Base-by-base conservation (phyloP, 495 filamentous ascomycete genomes). In the Beverwykella pulmonaria region DNA sequence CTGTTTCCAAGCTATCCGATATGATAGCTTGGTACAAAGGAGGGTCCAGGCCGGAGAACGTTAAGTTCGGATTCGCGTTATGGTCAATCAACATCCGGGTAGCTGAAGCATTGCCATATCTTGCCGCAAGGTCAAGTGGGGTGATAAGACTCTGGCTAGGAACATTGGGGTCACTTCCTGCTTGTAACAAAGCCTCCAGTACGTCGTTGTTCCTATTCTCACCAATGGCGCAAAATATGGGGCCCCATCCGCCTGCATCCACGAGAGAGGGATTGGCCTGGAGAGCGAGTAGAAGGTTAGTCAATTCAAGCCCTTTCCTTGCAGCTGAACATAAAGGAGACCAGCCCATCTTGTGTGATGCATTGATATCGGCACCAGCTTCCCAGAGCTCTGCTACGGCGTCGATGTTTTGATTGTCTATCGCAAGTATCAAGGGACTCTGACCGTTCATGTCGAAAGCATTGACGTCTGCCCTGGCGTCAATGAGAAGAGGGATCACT, bases 301-400 rank as follows among this genome's bases (percentile, higher is more conserved):
- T 30, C 6, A 25, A 26, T 5, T 53, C 50, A 5, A 53, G 6
- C 15, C 26, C 50, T 25, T n/a, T 30, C n/a, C 26, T 53, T 20
- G 23, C 50, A 25, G 7, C 50, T 5, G 20, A 5, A 20, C 50
- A 53, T 23, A 53, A 6, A 17, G 50, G 50, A 15, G 50, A 53
- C 22, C 20, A 53, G 26, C 50, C 50, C 6, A 26, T 53, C 26
- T 30, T 53, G 50, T 53, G 50, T n/a, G 50, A 53, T 25, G 50
- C 50, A 20, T 53, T 53, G 22, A 53, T n/a, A 25, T 25, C 25
- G 6, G 50, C 50, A 23, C 50, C 50, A 20, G 20, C 26, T 30
- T 53, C 50, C 15, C 14, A 25, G 5, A 53, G 50, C 50, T 53
- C 50, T 9, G 26, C 22, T n/a, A 53, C 50, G 6, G 50, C 50